These are phyloP conservation scores for Chrysoporthe austroafricana DNA, from an alignment of 2,329 filamentous ascomycete species.

Conservation along the genomic window DNA sequence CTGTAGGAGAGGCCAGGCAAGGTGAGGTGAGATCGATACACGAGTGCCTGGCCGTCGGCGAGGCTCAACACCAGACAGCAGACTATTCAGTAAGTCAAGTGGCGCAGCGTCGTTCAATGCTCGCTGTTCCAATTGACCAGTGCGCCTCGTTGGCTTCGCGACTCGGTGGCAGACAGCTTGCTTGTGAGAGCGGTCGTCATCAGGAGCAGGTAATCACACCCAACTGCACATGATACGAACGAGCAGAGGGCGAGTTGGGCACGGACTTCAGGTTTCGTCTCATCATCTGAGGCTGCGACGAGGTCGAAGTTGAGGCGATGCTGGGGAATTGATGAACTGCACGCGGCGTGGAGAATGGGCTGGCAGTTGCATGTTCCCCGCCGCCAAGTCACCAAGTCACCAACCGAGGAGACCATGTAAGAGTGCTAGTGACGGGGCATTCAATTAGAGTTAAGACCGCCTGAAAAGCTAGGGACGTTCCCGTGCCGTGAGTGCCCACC, in stretches of 20 bases:
- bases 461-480: not conserved
- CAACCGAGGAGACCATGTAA: not conserved
- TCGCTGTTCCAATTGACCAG: not conserved
- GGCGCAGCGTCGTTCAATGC: not conserved
- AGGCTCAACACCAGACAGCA: not conserved
- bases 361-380: slow-evolving; percentile 2
- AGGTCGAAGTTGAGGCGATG: not conserved
- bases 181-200: not conserved
- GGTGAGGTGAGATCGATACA: not conserved
- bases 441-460: not conserved
- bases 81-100: not conserved
- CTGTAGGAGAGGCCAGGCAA: not conserved
- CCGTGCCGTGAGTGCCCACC: not conserved
- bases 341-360: not conserved
- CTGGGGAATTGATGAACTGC: not conserved
- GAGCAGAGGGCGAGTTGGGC: not conserved
- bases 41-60: too few relatives aligned
- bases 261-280: not conserved
- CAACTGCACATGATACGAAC: not conserved
- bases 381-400: slow-evolving; percentile 5
- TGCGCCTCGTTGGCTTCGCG: not conserved
- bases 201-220: slow-evolving; percentile 3
- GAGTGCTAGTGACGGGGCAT: not conserved
- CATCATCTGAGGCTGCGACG: not conserved
- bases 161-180: not conserved